phyloP scores from a whole-genome alignment of 1,139 yeast genomes.

The Debaryomyces sp. region DNA sequence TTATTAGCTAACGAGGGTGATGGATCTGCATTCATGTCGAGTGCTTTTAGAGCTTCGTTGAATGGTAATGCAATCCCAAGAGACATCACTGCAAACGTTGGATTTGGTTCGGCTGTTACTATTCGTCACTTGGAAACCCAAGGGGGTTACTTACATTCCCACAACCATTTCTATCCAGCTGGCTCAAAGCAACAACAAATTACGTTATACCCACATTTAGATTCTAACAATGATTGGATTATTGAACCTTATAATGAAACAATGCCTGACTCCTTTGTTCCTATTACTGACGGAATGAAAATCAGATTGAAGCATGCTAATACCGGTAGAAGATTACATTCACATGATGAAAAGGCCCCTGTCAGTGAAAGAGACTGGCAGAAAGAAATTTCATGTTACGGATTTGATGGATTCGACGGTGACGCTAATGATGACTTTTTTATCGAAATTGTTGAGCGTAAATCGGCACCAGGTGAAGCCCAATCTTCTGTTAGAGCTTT shows the following conservation, averaged over 20 bases:
- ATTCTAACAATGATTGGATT: constrained; percentile 83
- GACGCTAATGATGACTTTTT: constrained; percentile 96
- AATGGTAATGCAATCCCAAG: constrained; percentile 70
- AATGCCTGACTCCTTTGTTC: constrained; percentile 58
- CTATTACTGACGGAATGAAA: constrained; percentile 74
- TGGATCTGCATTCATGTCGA: constrained; percentile 86
- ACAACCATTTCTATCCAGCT: constrained; percentile 77
- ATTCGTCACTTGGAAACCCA: constrained; percentile 82
- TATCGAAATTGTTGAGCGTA: constrained; percentile 75
- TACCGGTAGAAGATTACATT: constrained; percentile 83
- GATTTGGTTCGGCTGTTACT: constrained; percentile 79
- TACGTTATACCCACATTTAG: constrained; percentile 91
- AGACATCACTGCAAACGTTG: constrained; percentile 77
- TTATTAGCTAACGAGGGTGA: constrained; percentile 77
- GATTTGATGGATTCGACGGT: constrained; percentile 87
- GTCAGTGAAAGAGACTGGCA: constrained; percentile 95
- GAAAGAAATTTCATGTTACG: constrained; percentile 91
- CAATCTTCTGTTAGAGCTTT: constrained; percentile 71
- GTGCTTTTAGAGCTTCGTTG: constrained; percentile 83
- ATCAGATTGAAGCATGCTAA: constrained; percentile 73
- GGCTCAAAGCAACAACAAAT: constrained; percentile 97
- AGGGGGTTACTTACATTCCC: constrained; percentile 97
- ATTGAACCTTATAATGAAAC: constrained; percentile 68
- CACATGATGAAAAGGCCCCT: constrained; percentile 95
- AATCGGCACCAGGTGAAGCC: constrained; percentile 60